These are phyloP conservation scores for Fraxinus latifolia DNA, from an alignment of 305 asterid species.

Conservation along the genomic window DNA sequence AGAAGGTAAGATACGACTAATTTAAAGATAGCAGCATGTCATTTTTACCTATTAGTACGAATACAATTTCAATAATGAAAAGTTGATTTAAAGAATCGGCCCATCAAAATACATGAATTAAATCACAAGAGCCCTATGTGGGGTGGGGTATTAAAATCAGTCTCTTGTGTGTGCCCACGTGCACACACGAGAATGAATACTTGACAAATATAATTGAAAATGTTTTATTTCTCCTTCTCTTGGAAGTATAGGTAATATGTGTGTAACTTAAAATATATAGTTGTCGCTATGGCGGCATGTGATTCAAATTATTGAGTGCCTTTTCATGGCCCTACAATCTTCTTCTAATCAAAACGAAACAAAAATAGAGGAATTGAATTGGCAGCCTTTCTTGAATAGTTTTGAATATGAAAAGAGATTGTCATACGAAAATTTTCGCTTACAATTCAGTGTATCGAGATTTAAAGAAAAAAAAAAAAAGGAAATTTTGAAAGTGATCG, in stretches of 20 bases:
- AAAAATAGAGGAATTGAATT: conserved; percentile 27
- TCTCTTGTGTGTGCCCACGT: conserved; percentile 69
- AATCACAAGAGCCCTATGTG: conserved; percentile 35
- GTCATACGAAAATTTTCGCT: conserved; percentile 5
- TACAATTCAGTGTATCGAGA: background rate
- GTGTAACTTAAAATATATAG: conserved; percentile 20
- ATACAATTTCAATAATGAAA: conserved; percentile 33
- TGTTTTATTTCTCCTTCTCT: conserved; percentile 28
- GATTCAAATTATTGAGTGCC: conserved; percentile 44
- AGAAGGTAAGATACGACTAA: background rate
- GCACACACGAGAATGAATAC: conserved; percentile 53
- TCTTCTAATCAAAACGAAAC: conserved; percentile 32
- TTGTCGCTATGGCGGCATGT: conserved; percentile 41
- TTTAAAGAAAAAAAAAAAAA: background rate
- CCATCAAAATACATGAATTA: conserved; percentile 29
- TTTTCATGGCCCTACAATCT: conserved; percentile 34
- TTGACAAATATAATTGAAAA: conserved; percentile 35
- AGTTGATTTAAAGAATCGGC: conserved; percentile 38
- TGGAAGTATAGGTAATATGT: conserved; percentile 16
- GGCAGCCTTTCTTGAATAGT: conserved; percentile 4
- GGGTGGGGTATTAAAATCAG: conserved; percentile 49
- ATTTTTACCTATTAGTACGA: conserved; percentile 2
- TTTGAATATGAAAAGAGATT: background rate
- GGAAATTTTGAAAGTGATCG: background rate
- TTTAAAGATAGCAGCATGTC: background rate